phyloP scores from a whole-genome alignment of 352 stramenopile genomes.

The Pythium chondricola region DNA sequence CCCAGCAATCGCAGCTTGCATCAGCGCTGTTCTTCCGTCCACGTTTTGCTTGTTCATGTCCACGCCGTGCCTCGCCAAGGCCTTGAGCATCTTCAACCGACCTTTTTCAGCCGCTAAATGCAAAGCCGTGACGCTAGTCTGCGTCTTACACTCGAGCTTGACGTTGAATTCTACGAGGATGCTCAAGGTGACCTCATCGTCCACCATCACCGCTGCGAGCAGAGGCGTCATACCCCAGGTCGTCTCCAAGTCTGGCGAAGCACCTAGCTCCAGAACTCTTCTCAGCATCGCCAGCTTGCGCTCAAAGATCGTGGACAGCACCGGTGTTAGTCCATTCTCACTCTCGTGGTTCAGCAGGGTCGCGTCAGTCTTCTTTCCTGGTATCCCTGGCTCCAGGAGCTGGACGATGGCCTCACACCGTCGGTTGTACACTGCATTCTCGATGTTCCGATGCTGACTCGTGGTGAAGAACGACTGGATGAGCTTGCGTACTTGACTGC shows the following conservation, averaged over 20 bases:
- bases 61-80: slow-evolving; percentile 31
- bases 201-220: slow-evolving; percentile 33
- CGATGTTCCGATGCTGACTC: slow-evolving; percentile 34
- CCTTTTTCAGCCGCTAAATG: slow-evolving; percentile 51
- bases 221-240: slow-evolving; percentile 42
- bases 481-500: slow-evolving; percentile 20
- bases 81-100: slow-evolving; percentile 24
- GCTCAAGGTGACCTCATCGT: slow-evolving; percentile 36
- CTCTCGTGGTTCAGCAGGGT: slow-evolving; percentile 46
- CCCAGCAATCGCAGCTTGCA: slow-evolving; percentile 38
- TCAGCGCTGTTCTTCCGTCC: slow-evolving; percentile 28
- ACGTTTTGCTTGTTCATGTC: slow-evolving; percentile 28
- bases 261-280: slow-evolving; percentile 39
- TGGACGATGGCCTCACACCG: slow-evolving; percentile 33
- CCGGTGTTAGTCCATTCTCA: slow-evolving; percentile 42
- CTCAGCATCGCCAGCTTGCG: slow-evolving; percentile 28
- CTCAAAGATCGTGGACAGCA: slow-evolving; percentile 40
- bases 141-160: slow-evolving; percentile 31
- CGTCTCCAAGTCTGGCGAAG: slow-evolving; percentile 38
- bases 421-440: slow-evolving; percentile 32
- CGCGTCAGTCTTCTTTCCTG: neutral
- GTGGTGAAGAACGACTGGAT: slow-evolving; percentile 28
- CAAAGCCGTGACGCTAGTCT: slow-evolving; percentile 24
- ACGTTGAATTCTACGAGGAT: slow-evolving; percentile 46
- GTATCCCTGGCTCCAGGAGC: slow-evolving; percentile 26